Base-by-base conservation (phyloP, 2,329 filamentous ascomycete genomes). In the Paecilomyces sp. region DNA sequence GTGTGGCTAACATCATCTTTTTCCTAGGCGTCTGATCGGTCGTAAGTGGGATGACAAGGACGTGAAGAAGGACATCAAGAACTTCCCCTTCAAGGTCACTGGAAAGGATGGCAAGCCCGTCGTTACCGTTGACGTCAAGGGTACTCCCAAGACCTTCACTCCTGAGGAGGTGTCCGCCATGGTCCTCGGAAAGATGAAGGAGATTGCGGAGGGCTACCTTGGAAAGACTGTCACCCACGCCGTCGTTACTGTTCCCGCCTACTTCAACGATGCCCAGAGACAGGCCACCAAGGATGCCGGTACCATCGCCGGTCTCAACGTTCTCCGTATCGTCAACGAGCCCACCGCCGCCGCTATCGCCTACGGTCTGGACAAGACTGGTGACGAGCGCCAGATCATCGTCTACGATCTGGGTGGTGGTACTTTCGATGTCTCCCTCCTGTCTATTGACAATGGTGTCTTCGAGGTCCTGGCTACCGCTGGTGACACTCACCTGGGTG, bases 201-300 rank as follows among this genome's bases (percentile, higher is more conserved):
- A 86, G 67, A 82, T 85, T 63, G 84, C 84, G 58, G 84, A 86
- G 77, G 77, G 78, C 70, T 86, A 85, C 71, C 79, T 86, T 57
- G 83, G 83, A 65, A 82, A 85, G 76, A 76, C 80, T 63, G 83
- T 86, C 59, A 82, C 78, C 70, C 83, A 85, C 80, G 84, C 84
- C 57, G 84, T 97, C 72, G 92, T 97, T 66, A 97, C 92, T 64
- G 92, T 96, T 68, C 92, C 92, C 70, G 91, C 92, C 80, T 96
- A 96, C 84, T 97, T 97, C 90, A 96, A 96, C 82, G 92, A 96
- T 83, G 92, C 92, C 81, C 92, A 97, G 84, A 87, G 92, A 81
- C 92, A 96, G 80, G 92, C 92, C 63, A 96, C 92, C 79, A 96
- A 96, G 87, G 92, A 96, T 75, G 92, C 92, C 70, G 92, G 92